A percentile compares a stretch with the other conserved stretches of the same genome.
Evolutionary conservation across 1,139 yeast species (phyloP).

Genomic region (Saccharomyces hybrid): DNA sequence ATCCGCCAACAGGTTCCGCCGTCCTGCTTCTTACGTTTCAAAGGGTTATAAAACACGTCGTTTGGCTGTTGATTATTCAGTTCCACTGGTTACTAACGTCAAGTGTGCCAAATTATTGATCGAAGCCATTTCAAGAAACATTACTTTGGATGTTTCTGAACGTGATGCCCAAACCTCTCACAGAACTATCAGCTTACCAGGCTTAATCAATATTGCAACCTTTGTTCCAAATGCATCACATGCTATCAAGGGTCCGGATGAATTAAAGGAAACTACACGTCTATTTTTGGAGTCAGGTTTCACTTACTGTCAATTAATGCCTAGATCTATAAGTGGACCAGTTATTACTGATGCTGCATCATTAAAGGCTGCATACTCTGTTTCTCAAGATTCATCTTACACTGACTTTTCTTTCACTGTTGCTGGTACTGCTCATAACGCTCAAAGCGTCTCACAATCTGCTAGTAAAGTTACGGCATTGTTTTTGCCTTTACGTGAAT

Average conservation of each 20-base stretch:
- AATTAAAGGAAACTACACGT: slow-evolving; percentile 61
- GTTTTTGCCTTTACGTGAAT: slow-evolving; percentile 72
- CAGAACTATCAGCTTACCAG: slow-evolving; percentile 74
- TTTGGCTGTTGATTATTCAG: slow-evolving; percentile 98
- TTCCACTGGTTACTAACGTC: slow-evolving; percentile 95
- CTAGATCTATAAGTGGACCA: slow-evolving; percentile 58
- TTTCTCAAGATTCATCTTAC: slow-evolving; percentile 53
- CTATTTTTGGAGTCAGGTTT: slow-evolving; percentile 79
- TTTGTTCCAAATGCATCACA: slow-evolving; percentile 65
- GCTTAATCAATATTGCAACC: slow-evolving; percentile 74
- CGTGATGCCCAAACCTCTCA: slow-evolving; percentile 90
- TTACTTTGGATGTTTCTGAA: slow-evolving; percentile 59
- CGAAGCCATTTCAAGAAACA: slow-evolving; percentile 77
- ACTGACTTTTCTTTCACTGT: slow-evolving; percentile 79
- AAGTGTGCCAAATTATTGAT: slow-evolving; percentile 93
- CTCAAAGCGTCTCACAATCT: slow-evolving; percentile 53
- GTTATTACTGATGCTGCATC: slow-evolving; percentile 58
- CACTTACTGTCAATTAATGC: slow-evolving; percentile 76
- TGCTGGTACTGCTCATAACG: slow-evolving; percentile 72
- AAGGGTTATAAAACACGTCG: slow-evolving; percentile 98
- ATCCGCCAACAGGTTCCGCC: slow-evolving; percentile 92
- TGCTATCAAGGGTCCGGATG: slow-evolving; percentile 37
- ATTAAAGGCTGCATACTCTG: slow-evolving; percentile 54
- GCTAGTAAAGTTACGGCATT: slow-evolving; percentile 67
- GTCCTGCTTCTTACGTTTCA: slow-evolving; percentile 96